phyloP scores from a whole-genome alignment of 139 green algal species.

The Eudorina sp. region DNA sequence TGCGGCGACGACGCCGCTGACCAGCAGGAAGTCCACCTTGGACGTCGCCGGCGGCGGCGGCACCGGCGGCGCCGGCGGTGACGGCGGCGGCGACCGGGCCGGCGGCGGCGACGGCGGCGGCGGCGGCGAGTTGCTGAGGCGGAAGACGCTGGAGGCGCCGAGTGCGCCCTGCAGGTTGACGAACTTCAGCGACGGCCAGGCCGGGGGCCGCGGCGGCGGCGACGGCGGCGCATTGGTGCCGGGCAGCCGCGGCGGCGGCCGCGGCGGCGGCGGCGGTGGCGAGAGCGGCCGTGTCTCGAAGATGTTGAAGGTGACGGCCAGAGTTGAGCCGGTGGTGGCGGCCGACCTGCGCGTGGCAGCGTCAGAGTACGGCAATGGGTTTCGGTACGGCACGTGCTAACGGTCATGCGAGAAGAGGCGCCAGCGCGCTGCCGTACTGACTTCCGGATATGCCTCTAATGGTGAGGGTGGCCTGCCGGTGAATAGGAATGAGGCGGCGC shows the following conservation, averaged over 20 bases:
- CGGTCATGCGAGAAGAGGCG: too few species aligned
- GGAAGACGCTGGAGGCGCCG: neutral
- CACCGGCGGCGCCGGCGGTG: neutral
- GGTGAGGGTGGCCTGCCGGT: too few species aligned
- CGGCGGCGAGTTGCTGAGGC: neutral
- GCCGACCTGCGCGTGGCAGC: too few species aligned
- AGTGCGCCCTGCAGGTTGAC: neutral
- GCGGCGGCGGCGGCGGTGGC: neutral
- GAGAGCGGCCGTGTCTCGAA: neutral
- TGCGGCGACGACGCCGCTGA: neutral
- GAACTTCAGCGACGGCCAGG: neutral
- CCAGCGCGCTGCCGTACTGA: too few species aligned
- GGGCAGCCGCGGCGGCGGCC: neutral
- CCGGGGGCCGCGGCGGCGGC: neutral
- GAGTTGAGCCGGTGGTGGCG: neutral
- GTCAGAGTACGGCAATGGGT: too few species aligned
- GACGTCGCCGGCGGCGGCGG: neutral
- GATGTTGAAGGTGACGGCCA: neutral
- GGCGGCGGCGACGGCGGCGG: neutral
- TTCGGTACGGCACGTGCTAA: too few species aligned
- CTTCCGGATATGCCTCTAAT: too few species aligned
- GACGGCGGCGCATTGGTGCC: neutral
- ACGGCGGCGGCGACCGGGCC: neutral
- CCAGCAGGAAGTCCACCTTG: neutral
- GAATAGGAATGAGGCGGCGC: too few species aligned